Evolutionary conservation across 2,329 filamentous ascomycete species (phyloP).

Genomic region (Colletotrichum acutatum): DNA sequence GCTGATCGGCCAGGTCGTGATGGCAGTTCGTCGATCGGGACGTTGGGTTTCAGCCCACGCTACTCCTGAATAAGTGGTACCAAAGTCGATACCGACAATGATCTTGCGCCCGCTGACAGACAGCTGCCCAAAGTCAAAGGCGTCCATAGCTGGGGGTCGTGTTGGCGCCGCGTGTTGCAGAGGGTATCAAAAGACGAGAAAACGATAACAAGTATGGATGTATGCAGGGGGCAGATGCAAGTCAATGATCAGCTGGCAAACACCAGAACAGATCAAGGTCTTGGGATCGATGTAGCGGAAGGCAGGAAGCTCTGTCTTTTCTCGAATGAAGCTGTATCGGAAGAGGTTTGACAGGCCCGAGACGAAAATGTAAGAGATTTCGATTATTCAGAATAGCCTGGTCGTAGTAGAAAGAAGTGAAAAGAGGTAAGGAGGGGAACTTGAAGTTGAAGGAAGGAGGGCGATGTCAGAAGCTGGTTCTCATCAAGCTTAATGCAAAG

Average conservation of each 20-base stretch:
- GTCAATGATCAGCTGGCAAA: not conserved
- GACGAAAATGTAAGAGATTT: not conserved
- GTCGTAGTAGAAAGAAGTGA: not conserved
- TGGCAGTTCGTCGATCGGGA: constrained; percentile 52
- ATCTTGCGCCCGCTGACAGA: constrained; percentile 52
- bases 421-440: not conserved
- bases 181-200: not conserved
- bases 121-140: constrained; percentile 47
- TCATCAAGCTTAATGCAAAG: not conserved
- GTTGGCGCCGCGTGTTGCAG: not conserved
- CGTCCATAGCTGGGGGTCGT: constrained; percentile 42
- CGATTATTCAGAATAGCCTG: not conserved
- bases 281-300: not conserved
- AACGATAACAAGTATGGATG: not conserved
- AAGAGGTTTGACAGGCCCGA: not conserved
- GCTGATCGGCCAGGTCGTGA: constrained; percentile 58
- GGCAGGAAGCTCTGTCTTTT: not conserved
- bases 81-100: constrained; percentile 66
- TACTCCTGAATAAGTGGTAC: constrained; percentile 67
- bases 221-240: not conserved
- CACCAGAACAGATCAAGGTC: not conserved
- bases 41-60: constrained; percentile 60
- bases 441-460: not conserved
- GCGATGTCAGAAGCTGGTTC: not conserved
- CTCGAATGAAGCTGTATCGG: not conserved